phyloP scores from a whole-genome alignment of 768 basidiomycete species.

The Rhizopogon vinicolor region DNA sequence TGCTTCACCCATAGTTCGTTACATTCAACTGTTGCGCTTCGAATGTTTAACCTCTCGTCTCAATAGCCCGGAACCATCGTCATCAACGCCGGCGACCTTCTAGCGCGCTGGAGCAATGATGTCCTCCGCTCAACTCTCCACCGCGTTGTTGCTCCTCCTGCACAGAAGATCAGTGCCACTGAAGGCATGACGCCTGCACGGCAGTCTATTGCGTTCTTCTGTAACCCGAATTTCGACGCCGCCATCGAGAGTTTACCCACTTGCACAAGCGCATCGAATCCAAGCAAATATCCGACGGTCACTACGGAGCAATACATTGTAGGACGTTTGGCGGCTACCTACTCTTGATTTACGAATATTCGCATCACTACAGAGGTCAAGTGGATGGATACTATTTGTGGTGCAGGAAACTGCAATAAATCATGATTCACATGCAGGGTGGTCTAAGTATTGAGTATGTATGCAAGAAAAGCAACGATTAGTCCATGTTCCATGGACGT shows the following conservation, averaged over 20 bases:
- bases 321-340: conserved; percentile 58
- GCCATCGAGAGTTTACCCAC: conserved; percentile 70
- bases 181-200: conserved; percentile 59
- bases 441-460: conserved; percentile 7
- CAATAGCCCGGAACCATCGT: conserved; percentile 74
- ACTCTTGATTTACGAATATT: conserved; percentile 29
- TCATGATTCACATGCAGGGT: background rate
- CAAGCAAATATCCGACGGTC: conserved; percentile 69
- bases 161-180: conserved; percentile 39
- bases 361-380: background rate
- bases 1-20: conserved; percentile 69
- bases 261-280: conserved; percentile 33
- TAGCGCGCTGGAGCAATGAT: conserved; percentile 83
- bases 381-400: background rate
- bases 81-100: conserved; percentile 76
- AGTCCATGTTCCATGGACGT: conserved; percentile 12
- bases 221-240: conserved; percentile 72
- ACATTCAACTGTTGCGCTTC: background rate
- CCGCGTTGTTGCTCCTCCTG: conserved; percentile 73
- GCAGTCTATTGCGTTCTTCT: conserved; percentile 85
- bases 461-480: conserved; percentile 10
- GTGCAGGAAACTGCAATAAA: background rate
- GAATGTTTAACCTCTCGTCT: background rate
- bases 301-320: conserved; percentile 77
- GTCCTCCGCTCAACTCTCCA: conserved; percentile 76